A percentile compares a stretch with the other conserved stretches of the same genome.
Evolutionary conservation across 331 rosid species (phyloP).

Genomic region (Quercus tomentella): DNA sequence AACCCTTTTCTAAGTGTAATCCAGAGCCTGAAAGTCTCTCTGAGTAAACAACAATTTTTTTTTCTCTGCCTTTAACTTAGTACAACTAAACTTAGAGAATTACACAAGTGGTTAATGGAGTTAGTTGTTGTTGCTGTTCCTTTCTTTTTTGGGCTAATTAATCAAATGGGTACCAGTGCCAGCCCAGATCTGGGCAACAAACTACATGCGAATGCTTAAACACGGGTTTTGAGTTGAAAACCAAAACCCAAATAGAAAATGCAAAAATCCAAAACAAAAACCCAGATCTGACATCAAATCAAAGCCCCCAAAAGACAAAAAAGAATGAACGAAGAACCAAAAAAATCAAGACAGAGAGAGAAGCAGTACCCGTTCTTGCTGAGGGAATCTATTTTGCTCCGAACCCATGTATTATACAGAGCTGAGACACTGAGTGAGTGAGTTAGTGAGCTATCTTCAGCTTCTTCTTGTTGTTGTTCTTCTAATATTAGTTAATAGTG

Average conservation of each 20-base stretch:
- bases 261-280: background rate
- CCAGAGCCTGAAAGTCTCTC: background rate
- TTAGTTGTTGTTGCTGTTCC: background rate
- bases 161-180: background rate
- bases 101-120: background rate
- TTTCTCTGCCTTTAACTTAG: background rate
- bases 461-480: background rate
- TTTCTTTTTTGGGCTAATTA: background rate
- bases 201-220: background rate
- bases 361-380: conserved; percentile 70
- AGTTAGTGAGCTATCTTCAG: background rate
- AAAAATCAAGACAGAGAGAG: background rate
- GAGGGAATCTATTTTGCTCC: conserved; percentile 93
- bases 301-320: background rate
- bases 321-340: background rate
- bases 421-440: no score
- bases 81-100: background rate
- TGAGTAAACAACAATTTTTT: background rate
- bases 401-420: conserved; percentile 59
- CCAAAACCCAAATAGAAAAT: conserved; percentile 21
- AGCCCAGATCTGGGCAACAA: background rate
- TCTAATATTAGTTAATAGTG: background rate
- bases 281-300: conserved; percentile 59
- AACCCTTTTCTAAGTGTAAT: background rate
- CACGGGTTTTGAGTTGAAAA: background rate